Percentiles rank a stretch among this genome's conserved stretches.
Evolutionary conservation across 768 basidiomycete genomes (phyloP).

Genomic region (Tricholoma bakamatsutake): DNA sequence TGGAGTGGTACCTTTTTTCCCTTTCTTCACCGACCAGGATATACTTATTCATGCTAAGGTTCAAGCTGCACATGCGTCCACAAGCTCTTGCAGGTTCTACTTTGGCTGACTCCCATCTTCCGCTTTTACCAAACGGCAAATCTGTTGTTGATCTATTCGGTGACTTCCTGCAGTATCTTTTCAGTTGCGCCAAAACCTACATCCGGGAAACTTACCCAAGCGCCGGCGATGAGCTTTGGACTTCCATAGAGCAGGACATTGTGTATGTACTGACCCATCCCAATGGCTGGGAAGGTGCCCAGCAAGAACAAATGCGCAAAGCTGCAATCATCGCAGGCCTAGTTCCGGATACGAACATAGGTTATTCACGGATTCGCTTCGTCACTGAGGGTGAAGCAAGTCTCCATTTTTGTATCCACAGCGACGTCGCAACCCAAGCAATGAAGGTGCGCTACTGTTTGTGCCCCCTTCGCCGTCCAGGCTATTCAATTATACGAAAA

Average conservation of each 20-base stretch:
- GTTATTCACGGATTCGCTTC: conserved; percentile 41
- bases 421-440: conserved; percentile 30
- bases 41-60: conserved; percentile 14
- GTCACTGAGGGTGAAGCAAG: conserved; percentile 63
- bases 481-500: not conserved
- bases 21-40: not conserved
- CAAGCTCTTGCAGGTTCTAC: not conserved
- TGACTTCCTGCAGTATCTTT: conserved; percentile 47
- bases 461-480: no score
- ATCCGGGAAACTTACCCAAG: conserved; percentile 40
- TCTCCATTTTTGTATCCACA: conserved; percentile 47
- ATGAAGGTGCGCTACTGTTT: conserved; percentile 20
- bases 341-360: conserved; percentile 31
- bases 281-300: conserved; percentile 56
- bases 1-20: conserved; percentile 33
- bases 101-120: conserved; percentile 21
- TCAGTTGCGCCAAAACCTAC: conserved; percentile 33
- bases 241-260: conserved; percentile 29
- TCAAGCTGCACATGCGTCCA: conserved; percentile 13
- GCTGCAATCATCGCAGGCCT: conserved; percentile 47
- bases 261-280: conserved; percentile 50
- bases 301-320: conserved; percentile 47
- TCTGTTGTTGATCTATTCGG: conserved; percentile 37
- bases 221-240: conserved; percentile 32
- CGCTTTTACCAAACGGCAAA: conserved; percentile 35